Evolutionary conservation across 352 stramenopile species (phyloP).

Genomic region (Phytophthora fragariae): DNA sequence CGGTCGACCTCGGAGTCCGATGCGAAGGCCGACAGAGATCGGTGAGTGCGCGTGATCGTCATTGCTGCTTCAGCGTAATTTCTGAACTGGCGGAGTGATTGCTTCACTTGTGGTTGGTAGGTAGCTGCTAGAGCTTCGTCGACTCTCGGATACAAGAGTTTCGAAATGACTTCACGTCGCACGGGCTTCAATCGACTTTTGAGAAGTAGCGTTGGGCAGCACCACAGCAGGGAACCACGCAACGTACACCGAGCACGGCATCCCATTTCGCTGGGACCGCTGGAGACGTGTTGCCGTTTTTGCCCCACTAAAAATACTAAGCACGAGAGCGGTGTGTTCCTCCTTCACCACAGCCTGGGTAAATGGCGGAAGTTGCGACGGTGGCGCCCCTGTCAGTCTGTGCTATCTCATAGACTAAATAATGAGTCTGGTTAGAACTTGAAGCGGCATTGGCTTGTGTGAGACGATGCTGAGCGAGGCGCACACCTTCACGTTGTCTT

Average conservation of each 20-base stretch:
- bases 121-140: constrained; percentile 28
- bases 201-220: constrained; percentile 13
- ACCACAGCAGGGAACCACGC: constrained; percentile 6
- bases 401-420: constrained; percentile 32
- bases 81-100: not conserved
- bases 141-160: constrained; percentile 32
- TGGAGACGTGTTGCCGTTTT: constrained; percentile 37
- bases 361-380: constrained; percentile 21
- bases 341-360: constrained; percentile 21
- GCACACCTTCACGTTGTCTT: not conserved
- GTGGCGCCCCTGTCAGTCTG: constrained; percentile 13
- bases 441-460: not conserved
- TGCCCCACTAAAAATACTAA: constrained; percentile 40
- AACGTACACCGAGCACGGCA: constrained; percentile 23
- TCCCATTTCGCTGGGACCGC: constrained; percentile 41
- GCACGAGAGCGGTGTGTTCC: constrained; percentile 12
- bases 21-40: constrained; percentile 26
- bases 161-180: constrained; percentile 18
- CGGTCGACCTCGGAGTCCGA: constrained; percentile 30
- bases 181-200: constrained; percentile 14
- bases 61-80: constrained; percentile 1
- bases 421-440: constrained; percentile 11
- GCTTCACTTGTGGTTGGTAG: not conserved
- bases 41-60: constrained; percentile 6
- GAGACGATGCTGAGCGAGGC: constrained; percentile 20